Base-by-base conservation (phyloP, 495 filamentous ascomycete species). In the Penicillium lagena region DNA sequence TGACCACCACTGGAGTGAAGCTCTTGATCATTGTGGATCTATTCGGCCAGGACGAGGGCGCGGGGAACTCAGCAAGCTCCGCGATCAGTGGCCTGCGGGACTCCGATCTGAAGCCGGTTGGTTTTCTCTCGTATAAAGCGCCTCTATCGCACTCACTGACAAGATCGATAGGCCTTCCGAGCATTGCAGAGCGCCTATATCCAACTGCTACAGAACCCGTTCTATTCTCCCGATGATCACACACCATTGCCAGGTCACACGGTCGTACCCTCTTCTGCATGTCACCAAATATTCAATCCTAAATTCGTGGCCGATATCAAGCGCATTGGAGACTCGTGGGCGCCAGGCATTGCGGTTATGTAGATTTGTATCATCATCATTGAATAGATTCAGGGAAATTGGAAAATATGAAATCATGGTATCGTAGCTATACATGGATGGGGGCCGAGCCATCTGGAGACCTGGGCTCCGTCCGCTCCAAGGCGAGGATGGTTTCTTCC, bases 1-100 rank as follows among this genome's bases (percentile, higher is more conserved):
- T 96, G 57, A 97, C 93, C n/a, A 96, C 95, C 62, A 97, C 94
- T 7, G 91, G 90, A 7, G 80, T 91, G 28, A 90, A 87, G 62
- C 79, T 98, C 51, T 80, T 96, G 28, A 80, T 88, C 33, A 80
- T 96, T 1, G 84, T 97, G 11, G 93, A 97, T 61, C 82, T 94
- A 71, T 76, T 84, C 39, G 90, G 90, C 1, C 66, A 76, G 37
- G 59, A 58, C 48, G 50, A 43, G 38, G 45, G 54, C 37, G 22
- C 53, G 37, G 50, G 62, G 28, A 64, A 46, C 35, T 43, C 47
- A 35, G 51, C 70, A 55, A 54, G 54, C 14, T 29, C 66, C 54
- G 38, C 67, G 9, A 69, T 72, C 1, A 62, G 80, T 40, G 83
- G 79, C 13, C 60, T 95, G 58, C 76, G 82, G 43, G 89, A 94